Percentiles rank a stretch among this genome's conserved stretches.
Conservation (phyloP, 177 flowering plant species). For the Vitis hybrid region DNA sequence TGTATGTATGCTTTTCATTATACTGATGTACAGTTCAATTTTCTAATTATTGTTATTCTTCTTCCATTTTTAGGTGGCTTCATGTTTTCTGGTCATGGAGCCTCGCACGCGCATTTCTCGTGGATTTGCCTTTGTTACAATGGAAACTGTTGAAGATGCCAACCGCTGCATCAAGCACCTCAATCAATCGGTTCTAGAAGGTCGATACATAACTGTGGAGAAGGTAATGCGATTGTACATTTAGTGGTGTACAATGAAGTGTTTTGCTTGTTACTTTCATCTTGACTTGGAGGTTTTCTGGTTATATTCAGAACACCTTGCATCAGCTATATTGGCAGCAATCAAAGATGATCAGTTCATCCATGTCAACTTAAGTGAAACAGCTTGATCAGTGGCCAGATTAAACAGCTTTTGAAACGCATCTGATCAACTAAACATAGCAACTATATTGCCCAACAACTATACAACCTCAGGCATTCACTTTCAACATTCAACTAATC, state of each 20-base stretch:
- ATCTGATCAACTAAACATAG: constrained; percentile 70
- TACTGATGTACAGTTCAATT: no score
- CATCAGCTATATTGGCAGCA: constrained; percentile 95
- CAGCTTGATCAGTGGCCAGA: constrained; percentile 93
- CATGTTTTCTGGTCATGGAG: constrained; percentile 85
- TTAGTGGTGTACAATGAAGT: constrained; percentile 9
- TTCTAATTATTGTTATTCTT: no score
- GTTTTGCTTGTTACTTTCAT: constrained; percentile 30
- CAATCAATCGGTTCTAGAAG: constrained; percentile 86
- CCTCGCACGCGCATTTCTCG: constrained; percentile 92
- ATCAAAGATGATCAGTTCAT: constrained; percentile 94
- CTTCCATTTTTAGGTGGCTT: constrained; percentile 48
- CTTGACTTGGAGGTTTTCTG: constrained; percentile 89
- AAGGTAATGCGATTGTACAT: constrained; percentile 52
- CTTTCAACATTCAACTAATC: constrained; percentile 95
- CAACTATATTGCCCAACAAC: constrained; percentile 78
- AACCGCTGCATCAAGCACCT: constrained; percentile 79
- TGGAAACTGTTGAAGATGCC: constrained; percentile 84
- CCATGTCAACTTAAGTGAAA: constrained; percentile 72
- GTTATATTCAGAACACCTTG: constrained; percentile 87
- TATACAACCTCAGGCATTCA: constrained; percentile 83
- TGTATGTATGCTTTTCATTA: no score
- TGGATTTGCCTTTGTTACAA: constrained; percentile 94
- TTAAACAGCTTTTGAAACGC: constrained; percentile 80
- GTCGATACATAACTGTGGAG: constrained; percentile 92